These are phyloP conservation scores for Rosa lucieae DNA, from an alignment of 306 rosid genomes.

Conservation along the genomic window DNA sequence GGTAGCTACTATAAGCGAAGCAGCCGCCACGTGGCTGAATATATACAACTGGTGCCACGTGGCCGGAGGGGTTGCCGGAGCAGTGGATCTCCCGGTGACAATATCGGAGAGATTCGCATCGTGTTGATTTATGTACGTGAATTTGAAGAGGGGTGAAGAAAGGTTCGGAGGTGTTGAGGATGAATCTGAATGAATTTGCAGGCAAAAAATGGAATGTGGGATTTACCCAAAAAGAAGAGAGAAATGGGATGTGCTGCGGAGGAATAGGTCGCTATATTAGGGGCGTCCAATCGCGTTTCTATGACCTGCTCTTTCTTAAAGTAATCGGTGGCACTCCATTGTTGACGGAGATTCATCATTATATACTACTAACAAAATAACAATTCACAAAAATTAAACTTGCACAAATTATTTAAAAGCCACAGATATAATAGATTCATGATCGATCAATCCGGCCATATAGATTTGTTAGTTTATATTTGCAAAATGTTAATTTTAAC, in stretches of 20 bases:
- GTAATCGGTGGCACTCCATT: not conserved
- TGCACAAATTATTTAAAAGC: too few relatives aligned
- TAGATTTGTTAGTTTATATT: too few relatives aligned
- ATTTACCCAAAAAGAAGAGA: not conserved
- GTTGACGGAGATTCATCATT: constrained; percentile 1
- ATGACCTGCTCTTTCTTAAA: not conserved
- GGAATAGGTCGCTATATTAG: not conserved
- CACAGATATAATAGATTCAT: too few relatives aligned
- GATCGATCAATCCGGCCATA: too few relatives aligned
- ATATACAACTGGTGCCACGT: not conserved
- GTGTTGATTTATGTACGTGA: not conserved
- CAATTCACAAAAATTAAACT: too few relatives aligned
- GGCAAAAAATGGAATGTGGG: not conserved
- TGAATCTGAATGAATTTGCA: not conserved
- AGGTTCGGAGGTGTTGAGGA: not conserved
- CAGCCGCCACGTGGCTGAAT: not conserved
- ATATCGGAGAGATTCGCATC: not conserved
- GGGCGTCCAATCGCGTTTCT: not conserved
- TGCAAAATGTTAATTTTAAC: too few relatives aligned
- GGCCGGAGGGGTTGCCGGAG: not conserved
- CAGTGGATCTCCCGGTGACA: not conserved
- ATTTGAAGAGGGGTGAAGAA: not conserved
- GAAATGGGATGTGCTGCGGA: not conserved
- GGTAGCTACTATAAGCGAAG: not conserved
- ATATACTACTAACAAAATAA: too few relatives aligned